Evolutionary conservation across 345 rosid genomes (phyloP).

Genomic region (Pseudoturritis turrita): DNA sequence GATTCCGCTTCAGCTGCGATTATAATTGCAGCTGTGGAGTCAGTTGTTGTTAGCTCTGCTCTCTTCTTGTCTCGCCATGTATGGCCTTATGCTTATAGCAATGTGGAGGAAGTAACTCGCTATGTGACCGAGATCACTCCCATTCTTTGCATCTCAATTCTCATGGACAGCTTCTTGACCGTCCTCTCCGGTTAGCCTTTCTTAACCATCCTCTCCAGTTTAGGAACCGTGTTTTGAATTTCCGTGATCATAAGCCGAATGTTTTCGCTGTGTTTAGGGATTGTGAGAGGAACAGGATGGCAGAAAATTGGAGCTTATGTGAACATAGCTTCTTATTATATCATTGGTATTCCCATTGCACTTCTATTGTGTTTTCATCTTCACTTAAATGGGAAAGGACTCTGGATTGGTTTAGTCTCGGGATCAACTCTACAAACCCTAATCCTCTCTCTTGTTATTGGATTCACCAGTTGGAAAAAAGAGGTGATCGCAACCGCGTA

Average conservation of each 20-base stretch:
- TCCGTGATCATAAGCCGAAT: not conserved
- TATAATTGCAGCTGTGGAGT: slow-evolving; percentile 30
- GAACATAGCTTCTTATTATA: slow-evolving; percentile 54
- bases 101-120: slow-evolving; percentile 21
- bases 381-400: slow-evolving; percentile 47
- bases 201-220: not conserved
- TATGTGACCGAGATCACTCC: slow-evolving; percentile 28
- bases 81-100: slow-evolving; percentile 36
- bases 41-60: slow-evolving; percentile 24
- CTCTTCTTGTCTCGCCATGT: slow-evolving; percentile 27
- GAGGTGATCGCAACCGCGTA: slow-evolving; percentile 35
- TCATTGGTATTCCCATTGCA: slow-evolving; percentile 51
- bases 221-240: not conserved
- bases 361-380: slow-evolving; percentile 40
- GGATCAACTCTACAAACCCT: slow-evolving; percentile 50
- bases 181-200: slow-evolving; percentile 25
- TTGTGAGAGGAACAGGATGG: slow-evolving; percentile 73
- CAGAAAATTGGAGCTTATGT: slow-evolving; percentile 58
- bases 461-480: slow-evolving; percentile 49
- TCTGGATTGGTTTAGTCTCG: slow-evolving; percentile 49
- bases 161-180: slow-evolving; percentile 30
- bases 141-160: slow-evolving; percentile 33
- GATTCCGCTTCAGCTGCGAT: slow-evolving; percentile 27
- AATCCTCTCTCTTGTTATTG: slow-evolving; percentile 38
- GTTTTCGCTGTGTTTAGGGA: slow-evolving; percentile 32